Evolutionary conservation across 768 basidiomycete genomes (phyloP).

Genomic region (Ramaria sp.): DNA sequence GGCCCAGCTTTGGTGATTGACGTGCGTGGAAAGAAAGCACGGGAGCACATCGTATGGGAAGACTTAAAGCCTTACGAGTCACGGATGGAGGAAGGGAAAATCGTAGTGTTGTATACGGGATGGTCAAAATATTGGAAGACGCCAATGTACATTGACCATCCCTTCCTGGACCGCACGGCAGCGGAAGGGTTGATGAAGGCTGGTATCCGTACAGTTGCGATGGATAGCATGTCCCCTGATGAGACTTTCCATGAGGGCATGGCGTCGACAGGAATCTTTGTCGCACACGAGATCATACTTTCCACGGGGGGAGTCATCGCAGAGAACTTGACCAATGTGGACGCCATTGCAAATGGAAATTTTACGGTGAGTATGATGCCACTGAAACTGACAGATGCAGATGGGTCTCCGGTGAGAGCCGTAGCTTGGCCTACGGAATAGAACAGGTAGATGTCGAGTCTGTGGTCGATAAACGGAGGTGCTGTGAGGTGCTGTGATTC

Average conservation of each 20-base stretch:
- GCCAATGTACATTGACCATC: constrained; percentile 46
- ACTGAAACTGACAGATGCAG: constrained; percentile 42
- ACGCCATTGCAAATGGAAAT: constrained; percentile 23
- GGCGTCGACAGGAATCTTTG: constrained; percentile 28
- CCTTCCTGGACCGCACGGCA: constrained; percentile 45
- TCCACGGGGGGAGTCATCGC: constrained; percentile 52
- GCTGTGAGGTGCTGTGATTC: too few species aligned
- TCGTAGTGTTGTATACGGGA: constrained; percentile 53
- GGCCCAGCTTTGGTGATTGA: constrained; percentile 48
- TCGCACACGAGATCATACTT: constrained; percentile 50
- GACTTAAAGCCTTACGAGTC: constrained; percentile 26
- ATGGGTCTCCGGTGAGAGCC: constrained; percentile 65
- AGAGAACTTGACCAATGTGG: constrained; percentile 57
- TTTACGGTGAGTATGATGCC: constrained; percentile 48
- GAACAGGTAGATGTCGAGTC: neutral
- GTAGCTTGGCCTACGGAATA: constrained; percentile 38
- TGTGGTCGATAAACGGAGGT: too few species aligned
- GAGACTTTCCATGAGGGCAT: constrained; percentile 32
- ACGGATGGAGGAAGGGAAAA: constrained; percentile 28
- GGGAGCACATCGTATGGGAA: constrained; percentile 46
- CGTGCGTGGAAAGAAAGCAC: constrained; percentile 30
- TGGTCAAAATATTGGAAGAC: constrained; percentile 51
- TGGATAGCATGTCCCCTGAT: constrained; percentile 61
- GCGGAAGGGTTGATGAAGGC: constrained; percentile 36
- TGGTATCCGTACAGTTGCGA: constrained; percentile 47